These are phyloP conservation scores for Fusarium burgessii DNA, from an alignment of 2,329 filamentous ascomycete genomes.

Conservation along the genomic window DNA sequence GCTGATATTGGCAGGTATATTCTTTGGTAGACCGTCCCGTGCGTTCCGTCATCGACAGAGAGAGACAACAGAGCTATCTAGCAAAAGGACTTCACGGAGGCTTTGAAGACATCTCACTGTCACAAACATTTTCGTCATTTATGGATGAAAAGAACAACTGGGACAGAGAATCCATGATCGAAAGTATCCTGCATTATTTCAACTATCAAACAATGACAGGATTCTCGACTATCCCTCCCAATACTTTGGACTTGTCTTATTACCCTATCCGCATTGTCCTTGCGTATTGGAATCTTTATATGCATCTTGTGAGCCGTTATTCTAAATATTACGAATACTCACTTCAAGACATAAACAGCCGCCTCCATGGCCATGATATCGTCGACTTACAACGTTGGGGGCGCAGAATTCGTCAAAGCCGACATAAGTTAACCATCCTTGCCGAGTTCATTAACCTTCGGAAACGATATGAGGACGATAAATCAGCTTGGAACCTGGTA, in stretches of 20 bases:
- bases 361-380: not conserved
- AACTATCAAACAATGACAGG: too few relatives aligned
- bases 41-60: too few relatives aligned
- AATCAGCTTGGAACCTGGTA: accelerated
- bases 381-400: not conserved
- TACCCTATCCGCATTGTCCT: not conserved
- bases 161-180: not conserved
- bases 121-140: not conserved
- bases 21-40: too few relatives aligned
- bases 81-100: too few relatives aligned
- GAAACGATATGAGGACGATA: accelerated
- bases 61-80: too few relatives aligned
- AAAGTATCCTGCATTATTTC: not conserved
- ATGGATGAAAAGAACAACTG: not conserved
- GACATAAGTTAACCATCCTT: accelerated
- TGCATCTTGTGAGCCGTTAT: too few relatives aligned
- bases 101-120: not conserved
- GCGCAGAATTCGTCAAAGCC: accelerated
- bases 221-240: not conserved
- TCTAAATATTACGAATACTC: too few relatives aligned
- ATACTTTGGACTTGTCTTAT: not conserved
- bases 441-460: accelerated
- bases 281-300: not conserved
- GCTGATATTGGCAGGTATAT: too few relatives aligned
- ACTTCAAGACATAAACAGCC: not conserved